A percentile compares a stretch with the other conserved stretches of the same genome.
These are phyloP conservation scores for Candida glucosophila DNA, from an alignment of 1,139 yeast species.

Conservation along the genomic window DNA sequence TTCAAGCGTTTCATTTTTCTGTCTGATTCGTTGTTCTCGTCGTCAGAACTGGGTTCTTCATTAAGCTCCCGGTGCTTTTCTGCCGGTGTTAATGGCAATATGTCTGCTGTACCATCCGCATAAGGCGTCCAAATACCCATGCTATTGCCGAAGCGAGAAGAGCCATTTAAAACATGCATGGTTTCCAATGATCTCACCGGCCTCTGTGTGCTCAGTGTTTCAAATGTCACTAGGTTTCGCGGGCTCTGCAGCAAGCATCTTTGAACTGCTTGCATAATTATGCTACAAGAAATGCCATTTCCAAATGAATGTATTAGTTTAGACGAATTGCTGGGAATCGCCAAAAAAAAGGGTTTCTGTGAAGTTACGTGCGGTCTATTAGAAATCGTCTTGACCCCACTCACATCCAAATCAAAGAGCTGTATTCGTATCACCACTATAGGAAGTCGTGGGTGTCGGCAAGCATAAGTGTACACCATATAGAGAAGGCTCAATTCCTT, in stretches of 20 bases:
- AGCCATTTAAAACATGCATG: conserved; percentile 50
- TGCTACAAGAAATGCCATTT: conserved; percentile 36
- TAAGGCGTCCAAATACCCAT: conserved; percentile 66
- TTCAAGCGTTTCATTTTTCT: too few species aligned
- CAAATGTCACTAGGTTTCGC: conserved; percentile 18
- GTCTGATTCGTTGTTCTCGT: conserved; percentile 7
- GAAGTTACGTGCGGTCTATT: conserved; percentile 37
- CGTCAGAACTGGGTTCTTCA: too few species aligned
- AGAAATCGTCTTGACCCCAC: conserved; percentile 9
- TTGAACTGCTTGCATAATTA: conserved; percentile 54
- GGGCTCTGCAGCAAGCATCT: conserved; percentile 37
- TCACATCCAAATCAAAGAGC: conserved; percentile 46
- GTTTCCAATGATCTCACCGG: conserved; percentile 49
- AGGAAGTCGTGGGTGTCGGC: conserved; percentile 57
- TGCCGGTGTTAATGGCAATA: conserved; percentile 44
- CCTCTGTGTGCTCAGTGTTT: conserved; percentile 22
- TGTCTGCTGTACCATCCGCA: conserved; percentile 58
- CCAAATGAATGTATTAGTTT: conserved; percentile 53
- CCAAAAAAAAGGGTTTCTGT: conserved; percentile 54
- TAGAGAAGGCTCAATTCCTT: conserved; percentile 40
- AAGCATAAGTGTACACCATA: conserved; percentile 55
- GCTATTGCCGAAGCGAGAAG: conserved; percentile 49
- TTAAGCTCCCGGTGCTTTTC: conserved; percentile 16
- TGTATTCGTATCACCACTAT: conserved; percentile 57
- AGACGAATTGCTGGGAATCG: conserved; percentile 61